Conservation (phyloP, 2,329 filamentous ascomycete species). For the Cryoendolithus antarcticus region DNA sequence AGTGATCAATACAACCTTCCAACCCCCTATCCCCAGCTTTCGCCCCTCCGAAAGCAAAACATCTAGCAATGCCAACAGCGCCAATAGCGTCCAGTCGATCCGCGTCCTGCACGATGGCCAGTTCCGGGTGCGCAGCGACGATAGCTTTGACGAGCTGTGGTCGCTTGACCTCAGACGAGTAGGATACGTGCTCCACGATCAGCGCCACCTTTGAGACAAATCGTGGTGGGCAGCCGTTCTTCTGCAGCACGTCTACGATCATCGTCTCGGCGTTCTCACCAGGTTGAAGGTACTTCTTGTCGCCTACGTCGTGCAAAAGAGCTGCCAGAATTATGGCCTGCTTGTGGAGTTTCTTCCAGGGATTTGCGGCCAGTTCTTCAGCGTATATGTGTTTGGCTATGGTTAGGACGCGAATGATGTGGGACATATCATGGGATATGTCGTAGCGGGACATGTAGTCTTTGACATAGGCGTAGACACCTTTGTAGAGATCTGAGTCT, state of each 20-base stretch:
- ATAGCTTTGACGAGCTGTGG: slow-evolving; percentile 47
- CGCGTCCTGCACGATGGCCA: slow-evolving; percentile 81
- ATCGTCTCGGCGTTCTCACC: slow-evolving; percentile 43
- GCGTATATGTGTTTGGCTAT: slow-evolving; percentile 55
- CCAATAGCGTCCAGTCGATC: slow-evolving; percentile 87
- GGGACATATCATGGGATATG: slow-evolving; percentile 75
- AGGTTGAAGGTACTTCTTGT: slow-evolving; percentile 60
- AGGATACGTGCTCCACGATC: slow-evolving; percentile 67
- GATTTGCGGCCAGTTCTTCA: slow-evolving; percentile 13
- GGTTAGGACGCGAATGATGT: slow-evolving; percentile 68
- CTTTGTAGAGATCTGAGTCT: slow-evolving; percentile 17
- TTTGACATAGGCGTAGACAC: slow-evolving; percentile 47
- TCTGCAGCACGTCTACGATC: slow-evolving; percentile 43
- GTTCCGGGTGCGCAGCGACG: slow-evolving; percentile 56
- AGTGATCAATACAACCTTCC: slow-evolving; percentile 58
- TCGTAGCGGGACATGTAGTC: slow-evolving; percentile 69
- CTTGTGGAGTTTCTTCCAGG: slow-evolving; percentile 14
- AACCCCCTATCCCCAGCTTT: slow-evolving; percentile 40
- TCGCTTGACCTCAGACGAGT: slow-evolving; percentile 58
- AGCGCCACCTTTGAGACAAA: slow-evolving; percentile 57
- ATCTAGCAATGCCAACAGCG: slow-evolving; percentile 68
- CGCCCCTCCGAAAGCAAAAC: slow-evolving; percentile 64
- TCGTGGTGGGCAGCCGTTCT: slow-evolving; percentile 41
- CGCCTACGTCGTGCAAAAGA: slow-evolving; percentile 78
- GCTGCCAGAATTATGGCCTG: slow-evolving; percentile 20